Evolutionary conservation across 306 rosid species (phyloP).

Genomic region (Hippophae gyantsensis): DNA sequence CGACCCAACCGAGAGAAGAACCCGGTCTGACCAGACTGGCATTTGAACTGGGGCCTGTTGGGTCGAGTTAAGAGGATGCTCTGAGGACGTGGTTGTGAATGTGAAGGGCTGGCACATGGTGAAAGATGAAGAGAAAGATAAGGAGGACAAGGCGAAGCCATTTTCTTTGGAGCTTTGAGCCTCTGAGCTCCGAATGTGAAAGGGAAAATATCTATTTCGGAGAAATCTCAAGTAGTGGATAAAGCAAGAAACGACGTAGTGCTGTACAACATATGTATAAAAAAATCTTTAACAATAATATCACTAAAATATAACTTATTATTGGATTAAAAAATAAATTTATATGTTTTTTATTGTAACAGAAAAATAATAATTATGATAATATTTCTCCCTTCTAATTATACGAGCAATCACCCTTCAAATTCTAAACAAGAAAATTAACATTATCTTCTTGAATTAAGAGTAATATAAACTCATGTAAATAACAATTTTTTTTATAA

Average conservation of each 20-base stretch:
- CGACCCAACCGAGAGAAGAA: constrained; percentile 75
- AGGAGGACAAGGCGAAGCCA: constrained; percentile 40
- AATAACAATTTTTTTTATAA: no score
- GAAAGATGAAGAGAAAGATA: constrained; percentile 33
- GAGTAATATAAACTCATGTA: no score
- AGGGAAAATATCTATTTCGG: background rate
- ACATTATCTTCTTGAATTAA: no score
- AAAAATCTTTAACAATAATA: no score
- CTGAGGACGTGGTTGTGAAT: constrained; percentile 6
- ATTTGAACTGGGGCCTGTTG: constrained; percentile 36
- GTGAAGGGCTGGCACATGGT: constrained; percentile 25
- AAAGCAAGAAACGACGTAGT: constrained; percentile 19
- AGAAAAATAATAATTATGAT: no score
- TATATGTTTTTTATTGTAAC: no score
- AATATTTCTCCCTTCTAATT: no score
- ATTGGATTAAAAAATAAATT: no score
- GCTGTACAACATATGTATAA: no score
- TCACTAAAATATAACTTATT: no score
- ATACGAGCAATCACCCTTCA: no score
- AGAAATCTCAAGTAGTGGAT: constrained; percentile 21
- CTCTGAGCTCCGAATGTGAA: background rate
- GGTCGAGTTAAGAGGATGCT: constrained; percentile 13
- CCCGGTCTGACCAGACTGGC: constrained; percentile 69
- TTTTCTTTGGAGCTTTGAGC: constrained; percentile 11
- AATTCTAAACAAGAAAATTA: no score